Conservation (phyloP, 108 stramenopile genomes). For the Fragilaria crotonensis region DNA sequence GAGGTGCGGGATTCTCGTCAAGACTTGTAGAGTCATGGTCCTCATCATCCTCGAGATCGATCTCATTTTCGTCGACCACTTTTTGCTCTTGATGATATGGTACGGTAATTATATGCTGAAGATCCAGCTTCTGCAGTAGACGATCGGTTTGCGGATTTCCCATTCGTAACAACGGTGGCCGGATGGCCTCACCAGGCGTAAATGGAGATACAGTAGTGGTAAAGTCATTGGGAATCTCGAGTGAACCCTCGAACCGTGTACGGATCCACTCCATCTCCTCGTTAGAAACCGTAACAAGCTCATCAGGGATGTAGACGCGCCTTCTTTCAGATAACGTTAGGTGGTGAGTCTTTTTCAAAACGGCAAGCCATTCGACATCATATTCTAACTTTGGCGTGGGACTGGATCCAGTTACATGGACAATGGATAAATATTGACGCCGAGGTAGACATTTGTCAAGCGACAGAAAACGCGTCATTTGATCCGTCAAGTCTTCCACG, state of each 20-base stretch:
- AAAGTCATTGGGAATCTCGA: constrained; percentile 59
- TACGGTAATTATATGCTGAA: constrained; percentile 74
- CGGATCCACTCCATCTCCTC: constrained; percentile 38
- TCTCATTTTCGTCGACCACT: constrained; percentile 43
- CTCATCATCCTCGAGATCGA: constrained; percentile 25
- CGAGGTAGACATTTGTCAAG: constrained; percentile 97
- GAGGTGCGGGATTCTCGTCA: too few species aligned
- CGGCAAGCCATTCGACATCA: constrained; percentile 80
- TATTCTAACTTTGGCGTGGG: constrained; percentile 39
- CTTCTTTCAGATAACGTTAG: constrained; percentile 28
- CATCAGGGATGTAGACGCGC: constrained; percentile 20
- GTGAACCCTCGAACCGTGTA: constrained; percentile 14
- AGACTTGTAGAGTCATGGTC: neutral
- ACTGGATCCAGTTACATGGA: constrained; percentile 28
- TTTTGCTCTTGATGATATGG: constrained; percentile 25
- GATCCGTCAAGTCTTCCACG: constrained; percentile 51
- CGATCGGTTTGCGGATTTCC: constrained; percentile 94
- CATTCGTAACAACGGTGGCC: constrained; percentile 37
- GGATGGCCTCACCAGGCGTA: constrained; percentile 6
- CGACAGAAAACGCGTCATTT: constrained; percentile 91
- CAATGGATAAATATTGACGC: constrained; percentile 82
- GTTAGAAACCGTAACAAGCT: constrained; percentile 15
- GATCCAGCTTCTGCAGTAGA: constrained; percentile 59
- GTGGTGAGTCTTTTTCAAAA: constrained; percentile 67
- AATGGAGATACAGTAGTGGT: constrained; percentile 43